Evolutionary conservation across 1,139 yeast species (phyloP).

Genomic region (Nakaseomyces kungkrabaensis): DNA sequence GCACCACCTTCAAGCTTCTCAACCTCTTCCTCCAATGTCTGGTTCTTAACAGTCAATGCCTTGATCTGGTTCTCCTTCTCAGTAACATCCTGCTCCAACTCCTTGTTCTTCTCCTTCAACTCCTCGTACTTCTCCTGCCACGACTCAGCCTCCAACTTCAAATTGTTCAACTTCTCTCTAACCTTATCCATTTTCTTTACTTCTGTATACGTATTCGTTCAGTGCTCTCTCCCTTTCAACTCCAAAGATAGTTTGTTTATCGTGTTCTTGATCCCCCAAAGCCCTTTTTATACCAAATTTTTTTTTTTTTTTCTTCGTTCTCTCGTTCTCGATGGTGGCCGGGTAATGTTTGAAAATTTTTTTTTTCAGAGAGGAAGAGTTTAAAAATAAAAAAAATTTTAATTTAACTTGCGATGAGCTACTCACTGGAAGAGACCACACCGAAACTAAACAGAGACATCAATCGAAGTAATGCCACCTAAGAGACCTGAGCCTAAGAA

Average conservation of each 20-base stretch:
- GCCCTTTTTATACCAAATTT: not conserved
- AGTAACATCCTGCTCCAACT: conserved; percentile 80
- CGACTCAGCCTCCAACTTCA: conserved; percentile 89
- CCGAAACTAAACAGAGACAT: no score
- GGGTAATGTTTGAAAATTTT: not conserved
- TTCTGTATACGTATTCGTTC: not conserved
- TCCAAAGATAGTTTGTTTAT: no score
- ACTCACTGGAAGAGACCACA: no score
- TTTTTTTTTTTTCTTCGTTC: not conserved
- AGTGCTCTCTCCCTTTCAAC: not conserved
- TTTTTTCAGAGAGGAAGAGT: not conserved
- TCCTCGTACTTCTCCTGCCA: conserved; percentile 98
- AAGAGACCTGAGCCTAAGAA: conserved; percentile 37
- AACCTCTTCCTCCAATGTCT: conserved; percentile 79
- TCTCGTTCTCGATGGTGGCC: not conserved
- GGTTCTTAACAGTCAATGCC: conserved; percentile 85
- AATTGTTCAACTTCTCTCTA: conserved; percentile 62
- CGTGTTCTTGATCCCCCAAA: no score
- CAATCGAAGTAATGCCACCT: conserved; percentile 32
- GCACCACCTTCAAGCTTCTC: conserved; percentile 79
- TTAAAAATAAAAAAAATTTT: no score
- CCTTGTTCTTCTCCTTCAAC: conserved; percentile 69
- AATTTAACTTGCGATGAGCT: not conserved
- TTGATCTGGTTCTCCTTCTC: conserved; percentile 94
- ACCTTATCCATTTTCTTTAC: conserved; percentile 27